phyloP scores from a whole-genome alignment of 2,329 filamentous ascomycete species.

The Diaporthe eres region DNA sequence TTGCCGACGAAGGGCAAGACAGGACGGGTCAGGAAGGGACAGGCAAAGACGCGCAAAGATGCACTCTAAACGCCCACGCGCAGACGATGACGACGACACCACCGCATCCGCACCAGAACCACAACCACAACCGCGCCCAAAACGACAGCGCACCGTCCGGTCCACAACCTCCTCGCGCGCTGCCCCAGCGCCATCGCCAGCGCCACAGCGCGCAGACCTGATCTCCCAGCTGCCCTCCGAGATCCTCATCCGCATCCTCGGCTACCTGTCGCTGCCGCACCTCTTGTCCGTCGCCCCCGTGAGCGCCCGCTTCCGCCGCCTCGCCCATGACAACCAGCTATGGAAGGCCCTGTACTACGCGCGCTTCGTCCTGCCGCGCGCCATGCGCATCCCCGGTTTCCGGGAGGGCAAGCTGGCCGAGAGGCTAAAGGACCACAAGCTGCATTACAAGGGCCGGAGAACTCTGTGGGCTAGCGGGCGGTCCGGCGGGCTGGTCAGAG shows the following conservation, averaged over 20 bases:
- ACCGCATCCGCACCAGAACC: not conserved
- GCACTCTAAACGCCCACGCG: conserved; percentile 33
- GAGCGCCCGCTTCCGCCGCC: conserved; percentile 80
- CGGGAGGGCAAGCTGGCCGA: conserved; percentile 53
- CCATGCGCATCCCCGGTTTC: conserved; percentile 80
- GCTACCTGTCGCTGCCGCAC: conserved; percentile 78
- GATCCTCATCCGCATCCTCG: conserved; percentile 86
- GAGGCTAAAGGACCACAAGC: conserved; percentile 50
- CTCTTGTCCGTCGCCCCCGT: conserved; percentile 75
- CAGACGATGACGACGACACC: conserved; percentile 7
- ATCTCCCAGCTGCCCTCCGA: conserved; percentile 88
- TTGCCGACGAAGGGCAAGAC: not conserved
- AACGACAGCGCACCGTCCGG: conserved; percentile 23
- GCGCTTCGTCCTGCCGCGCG: conserved; percentile 87
- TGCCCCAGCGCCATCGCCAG: not conserved
- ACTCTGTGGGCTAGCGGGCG: conserved; percentile 63
- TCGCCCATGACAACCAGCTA: conserved; percentile 86
- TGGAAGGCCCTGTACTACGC: conserved; percentile 94
- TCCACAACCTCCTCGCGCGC: not conserved
- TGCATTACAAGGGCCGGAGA: conserved; percentile 61
- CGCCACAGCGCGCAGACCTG: conserved; percentile 62
- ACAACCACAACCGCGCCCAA: conserved; percentile 14
- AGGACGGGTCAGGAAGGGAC: not conserved
- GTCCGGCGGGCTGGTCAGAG: conserved; percentile 55
- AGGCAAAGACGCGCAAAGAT: conserved; percentile 18